These are phyloP conservation scores for Barbatosphaeria neglecta DNA, from an alignment of 495 filamentous ascomycete genomes.

Conservation along the genomic window DNA sequence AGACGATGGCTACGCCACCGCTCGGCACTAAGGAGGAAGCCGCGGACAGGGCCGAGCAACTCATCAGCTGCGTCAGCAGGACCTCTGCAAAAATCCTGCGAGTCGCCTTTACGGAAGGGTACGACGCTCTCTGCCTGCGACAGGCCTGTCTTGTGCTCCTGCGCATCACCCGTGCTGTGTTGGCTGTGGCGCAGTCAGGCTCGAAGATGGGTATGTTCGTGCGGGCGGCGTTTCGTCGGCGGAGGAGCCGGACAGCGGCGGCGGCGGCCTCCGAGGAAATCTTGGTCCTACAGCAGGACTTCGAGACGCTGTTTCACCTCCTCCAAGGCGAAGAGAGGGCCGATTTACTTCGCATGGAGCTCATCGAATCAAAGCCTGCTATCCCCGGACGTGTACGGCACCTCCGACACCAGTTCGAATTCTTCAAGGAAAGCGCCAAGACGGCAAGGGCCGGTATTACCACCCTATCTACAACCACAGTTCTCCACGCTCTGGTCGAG, in stretches of 20 bases:
- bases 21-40: background rate
- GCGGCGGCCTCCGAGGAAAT: too few species aligned
- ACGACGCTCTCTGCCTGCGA: background rate
- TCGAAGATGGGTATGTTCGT: background rate
- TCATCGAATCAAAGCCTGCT: too few species aligned
- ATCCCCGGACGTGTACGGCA: too few species aligned
- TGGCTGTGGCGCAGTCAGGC: background rate
- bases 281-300: background rate
- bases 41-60: background rate
- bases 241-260: too few species aligned
- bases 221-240: background rate
- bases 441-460: background rate
- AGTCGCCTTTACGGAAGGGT: background rate
- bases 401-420: too few species aligned
- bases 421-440: background rate
- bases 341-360: background rate
- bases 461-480: too few species aligned
- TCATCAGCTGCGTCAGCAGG: background rate
- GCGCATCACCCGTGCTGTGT: background rate
- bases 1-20: background rate
- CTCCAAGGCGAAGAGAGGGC: background rate
- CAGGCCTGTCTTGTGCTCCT: background rate
- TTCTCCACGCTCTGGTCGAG: too few species aligned
- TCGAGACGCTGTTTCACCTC: background rate
- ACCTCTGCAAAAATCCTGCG: background rate